Percentiles rank a stretch among this genome's conserved stretches.
These are phyloP conservation scores for Gleditsia sinensis DNA, from an alignment of 306 rosid species.

Conservation along the genomic window DNA sequence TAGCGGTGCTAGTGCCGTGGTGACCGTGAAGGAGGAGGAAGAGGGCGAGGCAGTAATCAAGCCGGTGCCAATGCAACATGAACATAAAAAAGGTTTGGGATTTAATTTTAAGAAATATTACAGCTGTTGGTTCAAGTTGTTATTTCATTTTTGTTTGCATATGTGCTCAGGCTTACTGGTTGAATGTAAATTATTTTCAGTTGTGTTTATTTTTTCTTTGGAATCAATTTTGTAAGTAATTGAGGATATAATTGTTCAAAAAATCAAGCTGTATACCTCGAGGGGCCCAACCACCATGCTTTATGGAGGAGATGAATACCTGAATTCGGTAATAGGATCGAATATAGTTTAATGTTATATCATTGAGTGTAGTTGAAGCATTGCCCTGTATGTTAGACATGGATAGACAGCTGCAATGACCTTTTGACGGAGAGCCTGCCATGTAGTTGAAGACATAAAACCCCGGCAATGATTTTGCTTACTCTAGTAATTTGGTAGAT, in stretches of 20 bases:
- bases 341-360: not conserved
- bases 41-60: slow-evolving; percentile 43
- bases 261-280: not conserved
- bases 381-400: slow-evolving; percentile 2
- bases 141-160: slow-evolving; percentile 10
- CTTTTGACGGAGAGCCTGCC: not conserved
- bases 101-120: not conserved
- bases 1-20: slow-evolving; percentile 25
- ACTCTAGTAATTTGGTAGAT: not conserved
- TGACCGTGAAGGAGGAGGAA: slow-evolving; percentile 40
- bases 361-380: not conserved
- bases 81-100: slow-evolving; percentile 52
- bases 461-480: not conserved
- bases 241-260: not conserved
- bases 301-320: not conserved
- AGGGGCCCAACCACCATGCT: not conserved
- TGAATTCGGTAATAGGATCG: not conserved
- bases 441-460: not conserved
- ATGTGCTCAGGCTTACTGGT: not conserved
- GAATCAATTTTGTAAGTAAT: not conserved
- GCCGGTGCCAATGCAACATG: slow-evolving; percentile 25
- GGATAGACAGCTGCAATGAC: not conserved
- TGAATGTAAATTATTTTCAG: not conserved
- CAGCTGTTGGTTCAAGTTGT: not conserved
- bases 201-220: not conserved